A percentile compares a stretch with the other conserved stretches of the same genome.
Evolutionary conservation across 2,329 filamentous ascomycete genomes (phyloP).

Genomic region (Fusarium sp.): DNA sequence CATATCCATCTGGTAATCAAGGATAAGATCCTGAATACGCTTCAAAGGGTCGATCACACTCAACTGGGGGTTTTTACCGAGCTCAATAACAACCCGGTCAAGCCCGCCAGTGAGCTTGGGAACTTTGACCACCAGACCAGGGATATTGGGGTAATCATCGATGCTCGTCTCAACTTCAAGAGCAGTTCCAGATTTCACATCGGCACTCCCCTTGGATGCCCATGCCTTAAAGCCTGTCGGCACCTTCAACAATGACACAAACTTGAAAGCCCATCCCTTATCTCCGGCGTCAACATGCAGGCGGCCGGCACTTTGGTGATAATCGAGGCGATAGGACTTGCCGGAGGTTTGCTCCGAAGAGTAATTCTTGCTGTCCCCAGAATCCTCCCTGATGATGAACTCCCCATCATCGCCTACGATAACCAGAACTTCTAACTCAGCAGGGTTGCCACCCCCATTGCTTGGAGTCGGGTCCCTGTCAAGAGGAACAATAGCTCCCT

Average conservation of each 20-base stretch:
- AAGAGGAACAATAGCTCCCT: constrained; percentile 72
- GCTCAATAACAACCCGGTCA: constrained; percentile 3
- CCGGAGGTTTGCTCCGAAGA: neutral
- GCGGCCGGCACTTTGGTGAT: constrained; percentile 19
- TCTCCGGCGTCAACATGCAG: constrained; percentile 12
- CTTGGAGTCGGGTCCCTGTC: constrained; percentile 60
- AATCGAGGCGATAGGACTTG: constrained; percentile 9
- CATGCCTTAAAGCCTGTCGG: constrained; percentile 7
- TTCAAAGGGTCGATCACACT: constrained; percentile 31
- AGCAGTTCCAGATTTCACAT: neutral
- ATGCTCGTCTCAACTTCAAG: constrained; percentile 13
- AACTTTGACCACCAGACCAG: constrained; percentile 34
- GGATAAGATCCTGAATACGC: constrained; percentile 38
- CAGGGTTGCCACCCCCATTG: constrained; percentile 65
- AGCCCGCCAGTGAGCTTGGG: neutral
- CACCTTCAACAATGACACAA: constrained; percentile 25
- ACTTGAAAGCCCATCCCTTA: constrained; percentile 37
- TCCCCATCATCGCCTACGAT: constrained; percentile 64
- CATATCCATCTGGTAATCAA: constrained; percentile 51
- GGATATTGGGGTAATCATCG: constrained; percentile 28
- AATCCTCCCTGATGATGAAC: constrained; percentile 66
- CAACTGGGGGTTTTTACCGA: constrained; percentile 26
- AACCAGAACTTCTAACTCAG: constrained; percentile 64
- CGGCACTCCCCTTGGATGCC: neutral
- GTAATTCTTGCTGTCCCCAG: constrained; percentile 6